These are phyloP conservation scores for Cladosporium sp. DNA, from an alignment of 2,329 filamentous ascomycete genomes.

Conservation along the genomic window DNA sequence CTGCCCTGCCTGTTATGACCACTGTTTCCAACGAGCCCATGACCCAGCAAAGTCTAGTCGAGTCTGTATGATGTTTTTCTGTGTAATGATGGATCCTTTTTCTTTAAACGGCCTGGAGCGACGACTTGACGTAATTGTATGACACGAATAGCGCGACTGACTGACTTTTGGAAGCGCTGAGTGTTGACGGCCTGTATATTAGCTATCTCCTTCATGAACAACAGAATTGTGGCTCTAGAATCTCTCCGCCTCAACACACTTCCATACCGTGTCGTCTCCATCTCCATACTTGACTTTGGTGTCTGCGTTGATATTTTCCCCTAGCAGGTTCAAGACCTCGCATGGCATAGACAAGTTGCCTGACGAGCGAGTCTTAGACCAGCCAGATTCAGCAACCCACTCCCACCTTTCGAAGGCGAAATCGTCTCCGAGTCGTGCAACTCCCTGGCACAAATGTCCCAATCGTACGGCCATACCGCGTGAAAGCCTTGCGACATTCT, in stretches of 20 bases:
- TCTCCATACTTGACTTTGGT: neutral
- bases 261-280: neutral
- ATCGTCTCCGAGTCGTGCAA: slow-evolving; percentile 2
- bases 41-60: neutral
- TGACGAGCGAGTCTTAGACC: neutral
- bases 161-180: neutral
- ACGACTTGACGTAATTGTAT: neutral
- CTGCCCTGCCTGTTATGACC: slow-evolving; percentile 14
- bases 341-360: neutral
- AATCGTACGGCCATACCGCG: slow-evolving; percentile 4
- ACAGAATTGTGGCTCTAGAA: neutral
- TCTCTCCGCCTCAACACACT: neutral
- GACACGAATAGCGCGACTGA: neutral
- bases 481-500: neutral
- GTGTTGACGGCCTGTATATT: neutral
- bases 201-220: neutral
- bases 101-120: neutral
- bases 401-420: slow-evolving; percentile 6
- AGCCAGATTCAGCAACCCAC: neutral
- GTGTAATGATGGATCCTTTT: neutral
- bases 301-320: neutral
- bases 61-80: neutral
- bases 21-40: neutral
- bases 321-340: neutral
- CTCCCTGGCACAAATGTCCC: slow-evolving; percentile 3